phyloP scores from a whole-genome alignment of 352 stramenopile genomes.

The Pythium pyrilobum region DNA sequence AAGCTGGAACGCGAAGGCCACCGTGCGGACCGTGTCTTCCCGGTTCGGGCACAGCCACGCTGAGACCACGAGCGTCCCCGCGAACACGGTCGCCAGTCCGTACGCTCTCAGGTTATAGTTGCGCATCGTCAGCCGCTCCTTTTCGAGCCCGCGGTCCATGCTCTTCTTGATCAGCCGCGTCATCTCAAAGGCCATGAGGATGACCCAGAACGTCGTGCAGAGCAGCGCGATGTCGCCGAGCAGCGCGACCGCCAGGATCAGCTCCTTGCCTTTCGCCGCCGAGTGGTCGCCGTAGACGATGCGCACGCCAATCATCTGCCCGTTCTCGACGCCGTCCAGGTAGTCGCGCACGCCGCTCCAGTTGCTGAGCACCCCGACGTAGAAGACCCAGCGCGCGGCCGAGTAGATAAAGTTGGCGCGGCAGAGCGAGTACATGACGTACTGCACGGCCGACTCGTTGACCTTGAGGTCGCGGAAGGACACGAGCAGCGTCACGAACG shows the following conservation, averaged over 20 bases:
- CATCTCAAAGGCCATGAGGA: conserved; percentile 60
- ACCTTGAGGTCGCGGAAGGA: conserved; percentile 62
- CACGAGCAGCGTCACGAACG: conserved; percentile 43
- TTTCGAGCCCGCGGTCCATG: conserved; percentile 51
- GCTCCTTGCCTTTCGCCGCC: conserved; percentile 24
- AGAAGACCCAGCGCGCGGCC: conserved; percentile 42
- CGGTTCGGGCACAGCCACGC: conserved; percentile 20
- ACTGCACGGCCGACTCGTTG: conserved; percentile 57
- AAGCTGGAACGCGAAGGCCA: conserved; percentile 42
- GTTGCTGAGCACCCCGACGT: conserved; percentile 45
- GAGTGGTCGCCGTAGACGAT: conserved; percentile 35
- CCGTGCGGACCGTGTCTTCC: conserved; percentile 25
- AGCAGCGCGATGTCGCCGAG: conserved; percentile 57
- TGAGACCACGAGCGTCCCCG: conserved; percentile 36
- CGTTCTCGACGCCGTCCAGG: conserved; percentile 40
- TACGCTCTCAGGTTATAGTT: conserved; percentile 47
- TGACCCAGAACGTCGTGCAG: conserved; percentile 59
- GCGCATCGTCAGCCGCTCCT: conserved; percentile 47
- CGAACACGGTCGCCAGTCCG: conserved; percentile 27
- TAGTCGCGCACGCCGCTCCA: conserved; percentile 41
- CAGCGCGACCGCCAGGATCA: conserved; percentile 34
- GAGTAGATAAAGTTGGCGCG: conserved; percentile 64
- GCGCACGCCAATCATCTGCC: conserved; percentile 43
- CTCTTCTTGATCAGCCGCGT: conserved; percentile 56
- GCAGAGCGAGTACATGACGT: conserved; percentile 60